Percentiles rank a stretch among this genome's conserved stretches.
Evolutionary conservation across 2,329 filamentous ascomycete species (phyloP).

Genomic region (Aspergillus pseudoglaucus): DNA sequence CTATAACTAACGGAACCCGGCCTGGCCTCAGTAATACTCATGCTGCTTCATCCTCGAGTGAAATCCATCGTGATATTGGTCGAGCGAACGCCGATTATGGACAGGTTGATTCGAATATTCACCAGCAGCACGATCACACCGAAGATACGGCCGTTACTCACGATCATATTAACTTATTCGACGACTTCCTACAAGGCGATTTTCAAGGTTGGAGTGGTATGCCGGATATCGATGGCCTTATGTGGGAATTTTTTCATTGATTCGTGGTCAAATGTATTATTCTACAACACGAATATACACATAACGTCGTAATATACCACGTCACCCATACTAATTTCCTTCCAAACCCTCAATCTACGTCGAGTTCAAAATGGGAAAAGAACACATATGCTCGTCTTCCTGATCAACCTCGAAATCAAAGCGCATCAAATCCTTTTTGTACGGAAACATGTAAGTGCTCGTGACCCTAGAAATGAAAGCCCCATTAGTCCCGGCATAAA

Average conservation of each 20-base stretch:
- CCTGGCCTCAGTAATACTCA: background rate
- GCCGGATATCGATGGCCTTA: slow-evolving; percentile 24
- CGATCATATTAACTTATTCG: slow-evolving; percentile 14
- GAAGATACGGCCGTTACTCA: slow-evolving; percentile 6
- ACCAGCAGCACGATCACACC: slow-evolving; percentile 16
- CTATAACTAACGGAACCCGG: background rate
- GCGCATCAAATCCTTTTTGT: slow-evolving; percentile 46
- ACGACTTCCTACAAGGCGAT: slow-evolving; percentile 17
- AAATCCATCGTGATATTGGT: background rate
- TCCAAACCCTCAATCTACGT: background rate
- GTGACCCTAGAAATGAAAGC: slow-evolving; percentile 39
- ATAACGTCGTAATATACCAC: background rate
- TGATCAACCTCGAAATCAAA: slow-evolving; percentile 48
- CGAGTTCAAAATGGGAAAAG: slow-evolving; percentile 3
- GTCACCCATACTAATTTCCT: background rate
- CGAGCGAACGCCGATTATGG: background rate
- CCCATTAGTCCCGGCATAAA: background rate
- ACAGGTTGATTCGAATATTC: background rate
- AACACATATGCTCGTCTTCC: slow-evolving; percentile 28
- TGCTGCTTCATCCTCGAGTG: background rate
- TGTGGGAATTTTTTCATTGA: slow-evolving; percentile 22
- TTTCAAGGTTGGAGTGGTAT: slow-evolving; percentile 20
- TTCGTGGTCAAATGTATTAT: background rate
- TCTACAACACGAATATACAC: background rate
- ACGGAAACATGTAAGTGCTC: slow-evolving; percentile 47